Base-by-base conservation (phyloP, 345 rosid genomes). In the Pistacia atlantica region DNA sequence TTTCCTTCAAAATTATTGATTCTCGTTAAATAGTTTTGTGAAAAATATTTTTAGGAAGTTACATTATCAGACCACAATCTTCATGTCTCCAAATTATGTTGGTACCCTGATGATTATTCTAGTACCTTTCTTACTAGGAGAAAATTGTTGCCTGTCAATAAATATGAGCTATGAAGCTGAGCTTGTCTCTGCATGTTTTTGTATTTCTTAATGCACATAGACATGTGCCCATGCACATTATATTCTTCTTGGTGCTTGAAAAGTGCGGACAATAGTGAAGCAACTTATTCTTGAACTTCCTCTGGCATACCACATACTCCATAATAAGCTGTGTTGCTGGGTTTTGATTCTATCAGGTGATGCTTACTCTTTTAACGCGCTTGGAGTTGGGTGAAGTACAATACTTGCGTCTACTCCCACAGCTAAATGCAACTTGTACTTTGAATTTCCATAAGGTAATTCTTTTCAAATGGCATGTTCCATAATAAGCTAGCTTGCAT, bases 381-480 rank as follows among this genome's bases (percentile, higher is more conserved):
- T 78, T 96, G 92, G 99, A 96, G 85, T 81, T 92, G 87, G 99
- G 98, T 61, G 95, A 91, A 80, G 88, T 86, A 58, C 86, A 90
- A 72, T 91, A 92, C 85, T 79, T 96, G 82, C 92, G 80, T 45
- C 82, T 93, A 82, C 85, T 93, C 82, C 97, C 98, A 11, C 93
- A 87, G 69, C 78, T 84, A 70, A 91, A 89, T 76, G 87, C 85
- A 60, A 90, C 95, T 69, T 93, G 98, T 86, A 84, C 89, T 77
- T 69, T 96, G 84, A 91, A 86, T 87, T 96, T 96, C 89, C 92
- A 93, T 80, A 94, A 93, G 98, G 99, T 93, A 75, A 56, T 84
- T 65, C 60, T 22, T 12, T 64, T 60, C 55, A 45, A 58, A 58
- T 68, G 70, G 70, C 31, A 37, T 69, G 58, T 20, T 56, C 33